phyloP scores from a whole-genome alignment of 495 filamentous ascomycete species.

The Penicillium atrosanguineum region DNA sequence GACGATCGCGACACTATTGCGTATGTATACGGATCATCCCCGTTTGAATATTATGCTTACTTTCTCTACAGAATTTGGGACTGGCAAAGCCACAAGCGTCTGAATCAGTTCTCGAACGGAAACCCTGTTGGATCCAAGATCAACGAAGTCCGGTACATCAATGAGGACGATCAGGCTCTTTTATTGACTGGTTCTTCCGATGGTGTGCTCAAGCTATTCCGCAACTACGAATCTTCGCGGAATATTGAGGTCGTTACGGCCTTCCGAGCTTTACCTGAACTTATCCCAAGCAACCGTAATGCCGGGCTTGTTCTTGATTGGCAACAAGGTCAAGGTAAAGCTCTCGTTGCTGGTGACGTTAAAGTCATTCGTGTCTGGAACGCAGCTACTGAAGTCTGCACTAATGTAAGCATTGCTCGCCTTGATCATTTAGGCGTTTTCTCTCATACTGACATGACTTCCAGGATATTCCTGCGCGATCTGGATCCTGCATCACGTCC shows the following conservation, averaged over 20 bases:
- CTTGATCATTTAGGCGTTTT: neutral
- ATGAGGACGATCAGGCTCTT: slow-evolving; percentile 94
- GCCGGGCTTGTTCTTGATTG: slow-evolving; percentile 96
- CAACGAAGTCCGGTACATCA: slow-evolving; percentile 93
- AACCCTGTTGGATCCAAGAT: slow-evolving; percentile 90
- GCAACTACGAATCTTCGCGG: slow-evolving; percentile 71
- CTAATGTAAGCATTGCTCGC: slow-evolving; percentile 50
- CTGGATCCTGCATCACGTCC: slow-evolving; percentile 91
- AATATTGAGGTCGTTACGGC: slow-evolving; percentile 83
- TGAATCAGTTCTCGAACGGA: slow-evolving; percentile 87
- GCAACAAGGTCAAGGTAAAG: slow-evolving; percentile 94
- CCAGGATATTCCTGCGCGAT: slow-evolving; percentile 89
- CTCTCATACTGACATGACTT: neutral
- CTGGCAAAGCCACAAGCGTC: slow-evolving; percentile 69
- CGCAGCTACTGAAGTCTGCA: slow-evolving; percentile 88
- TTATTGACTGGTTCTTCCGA: slow-evolving; percentile 94
- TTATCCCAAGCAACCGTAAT: slow-evolving; percentile 87
- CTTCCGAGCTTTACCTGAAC: slow-evolving; percentile 88
- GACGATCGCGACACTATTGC: slow-evolving; percentile 86
- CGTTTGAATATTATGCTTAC: slow-evolving; percentile 22
- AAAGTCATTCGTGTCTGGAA: slow-evolving; percentile 96
- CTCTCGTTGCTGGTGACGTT: slow-evolving; percentile 93
- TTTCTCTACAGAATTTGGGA: slow-evolving; percentile 73
- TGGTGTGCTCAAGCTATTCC: slow-evolving; percentile 89
- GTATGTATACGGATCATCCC: slow-evolving; percentile 34